Evolutionary conservation across 768 basidiomycete genomes (phyloP), one percentile per base, ranked within the genome.

Genomic region (Suillus luteus): DNA sequence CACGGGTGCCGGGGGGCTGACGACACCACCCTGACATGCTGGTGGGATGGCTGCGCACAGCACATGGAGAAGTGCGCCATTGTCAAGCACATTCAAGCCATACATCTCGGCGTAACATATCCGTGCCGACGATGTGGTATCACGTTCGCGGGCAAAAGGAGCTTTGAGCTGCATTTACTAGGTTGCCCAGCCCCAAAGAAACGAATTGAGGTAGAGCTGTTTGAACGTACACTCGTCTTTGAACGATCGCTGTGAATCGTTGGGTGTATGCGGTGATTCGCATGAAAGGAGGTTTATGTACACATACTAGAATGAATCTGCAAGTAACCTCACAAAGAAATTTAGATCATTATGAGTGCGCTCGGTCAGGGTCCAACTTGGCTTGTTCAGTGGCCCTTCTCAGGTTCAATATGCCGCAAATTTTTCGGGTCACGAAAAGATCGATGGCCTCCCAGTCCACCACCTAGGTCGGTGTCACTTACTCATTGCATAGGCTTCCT

Each of bases 21-120:
- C 5, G 27, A 31, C 17, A 19, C 38, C 24, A n/a, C 10, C 40
- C 2, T 41, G 40, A 27, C 24, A 27, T 58, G 57, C 10, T 58
- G 57, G 57, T 58, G 57, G 57, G 57, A 41, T 19, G 57, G 57
- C 6, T 58, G 57, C 27, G 40, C 17, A 31, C 40, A 58, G 8
- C 40, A 41, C 27, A 58, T 58, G 57, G 11, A 58, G 17, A 41
- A 58, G 17, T 11, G 57, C 27, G 40, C 17, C 27, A 27, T 58
- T 27, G 57, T 58, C 27, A 41, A 17, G 10, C 57, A 58, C 24
- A 41, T 58, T 19, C 24, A 41, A 27, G 57, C 41, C 17, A 19
- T 58, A 40, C 57, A 58, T 31, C 57, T 58, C 24, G 57, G 57
- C 8, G 57, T 58, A 19, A 58, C 40, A 7, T 58, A 58, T 41